Conservation (phyloP, 495 filamentous ascomycete genomes). For the Cercophora scortea region DNA sequence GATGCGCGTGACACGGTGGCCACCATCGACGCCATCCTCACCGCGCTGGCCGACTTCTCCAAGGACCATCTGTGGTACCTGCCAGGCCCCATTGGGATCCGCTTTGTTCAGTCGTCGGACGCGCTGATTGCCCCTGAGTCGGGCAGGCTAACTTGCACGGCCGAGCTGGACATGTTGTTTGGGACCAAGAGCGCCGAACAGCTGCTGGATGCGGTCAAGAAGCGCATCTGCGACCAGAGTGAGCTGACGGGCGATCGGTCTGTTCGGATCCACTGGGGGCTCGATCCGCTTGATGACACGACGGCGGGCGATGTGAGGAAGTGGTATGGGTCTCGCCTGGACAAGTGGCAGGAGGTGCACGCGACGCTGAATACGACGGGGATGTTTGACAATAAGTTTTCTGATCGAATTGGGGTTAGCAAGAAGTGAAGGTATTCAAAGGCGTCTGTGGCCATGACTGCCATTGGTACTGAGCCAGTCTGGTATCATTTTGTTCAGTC, state of each 20-base stretch:
- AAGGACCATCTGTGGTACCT: slow-evolving; percentile 3
- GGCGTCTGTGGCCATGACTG: too few species aligned
- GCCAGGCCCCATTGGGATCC: slow-evolving; percentile 4
- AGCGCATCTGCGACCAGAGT: neutral
- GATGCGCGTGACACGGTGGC: neutral
- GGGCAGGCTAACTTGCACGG: slow-evolving; percentile 5
- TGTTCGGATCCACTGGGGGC: slow-evolving; percentile 7
- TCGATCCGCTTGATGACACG: slow-evolving; percentile 1
- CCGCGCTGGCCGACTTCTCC: neutral
- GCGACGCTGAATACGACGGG: slow-evolving; percentile 4
- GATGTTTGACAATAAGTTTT: slow-evolving; percentile 11
- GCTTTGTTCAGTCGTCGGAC: slow-evolving; percentile 4
- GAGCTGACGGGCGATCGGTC: neutral
- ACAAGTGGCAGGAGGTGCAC: slow-evolving; percentile 4
- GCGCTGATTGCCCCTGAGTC: slow-evolving; percentile 7
- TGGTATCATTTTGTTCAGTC: too few species aligned
- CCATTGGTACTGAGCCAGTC: too few species aligned
- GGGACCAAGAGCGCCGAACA: neutral
- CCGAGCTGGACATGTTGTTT: slow-evolving; percentile 5
- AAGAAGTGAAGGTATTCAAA: neutral
- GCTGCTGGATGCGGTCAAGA: slow-evolving; percentile 1
- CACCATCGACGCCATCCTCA: slow-evolving; percentile 1
- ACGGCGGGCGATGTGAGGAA: slow-evolving; percentile 1
- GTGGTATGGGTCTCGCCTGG: slow-evolving; percentile 4
- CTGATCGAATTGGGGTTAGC: slow-evolving; percentile 1